phyloP scores from a whole-genome alignment of 495 filamentous ascomycete genomes.

The Apodospora peruviana region DNA sequence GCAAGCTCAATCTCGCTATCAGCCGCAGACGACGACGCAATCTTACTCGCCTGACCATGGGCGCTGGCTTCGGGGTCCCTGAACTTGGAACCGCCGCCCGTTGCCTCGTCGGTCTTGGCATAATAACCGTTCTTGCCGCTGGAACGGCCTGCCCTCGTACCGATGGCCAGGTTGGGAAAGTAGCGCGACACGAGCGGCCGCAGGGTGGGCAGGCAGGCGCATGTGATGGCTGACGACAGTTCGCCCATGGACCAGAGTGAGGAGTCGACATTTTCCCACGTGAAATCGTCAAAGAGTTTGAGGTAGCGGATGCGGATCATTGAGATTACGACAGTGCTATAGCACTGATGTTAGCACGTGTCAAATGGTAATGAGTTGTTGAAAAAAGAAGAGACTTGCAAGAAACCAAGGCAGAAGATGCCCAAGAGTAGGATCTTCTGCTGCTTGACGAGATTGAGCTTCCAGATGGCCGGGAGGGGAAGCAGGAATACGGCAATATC shows the following conservation, averaged over 20 bases:
- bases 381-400: conserved; percentile 18
- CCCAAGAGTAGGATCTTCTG: conserved; percentile 28
- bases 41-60: not conserved
- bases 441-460: conserved; percentile 32
- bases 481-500: conserved; percentile 32
- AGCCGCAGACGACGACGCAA: not conserved
- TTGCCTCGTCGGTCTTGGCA: not conserved
- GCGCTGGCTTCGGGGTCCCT: not conserved
- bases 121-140: not conserved
- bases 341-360: not conserved
- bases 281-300: conserved; percentile 35
- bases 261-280: conserved; percentile 45
- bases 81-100: not conserved
- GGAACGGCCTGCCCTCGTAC: not conserved
- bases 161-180: conserved; percentile 18
- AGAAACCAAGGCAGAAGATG: conserved; percentile 36
- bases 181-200: conserved; percentile 38
- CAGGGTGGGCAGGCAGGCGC: conserved; percentile 44
- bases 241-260: conserved; percentile 52
- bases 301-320: conserved; percentile 43
- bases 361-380: not conserved
- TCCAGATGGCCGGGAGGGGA: conserved; percentile 26
- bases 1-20: conserved; percentile 1
- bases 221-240: conserved; percentile 49
- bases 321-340: conserved; percentile 44